Conservation (phyloP, 2,329 filamentous ascomycete species). For the Colletotrichum truncatum region DNA sequence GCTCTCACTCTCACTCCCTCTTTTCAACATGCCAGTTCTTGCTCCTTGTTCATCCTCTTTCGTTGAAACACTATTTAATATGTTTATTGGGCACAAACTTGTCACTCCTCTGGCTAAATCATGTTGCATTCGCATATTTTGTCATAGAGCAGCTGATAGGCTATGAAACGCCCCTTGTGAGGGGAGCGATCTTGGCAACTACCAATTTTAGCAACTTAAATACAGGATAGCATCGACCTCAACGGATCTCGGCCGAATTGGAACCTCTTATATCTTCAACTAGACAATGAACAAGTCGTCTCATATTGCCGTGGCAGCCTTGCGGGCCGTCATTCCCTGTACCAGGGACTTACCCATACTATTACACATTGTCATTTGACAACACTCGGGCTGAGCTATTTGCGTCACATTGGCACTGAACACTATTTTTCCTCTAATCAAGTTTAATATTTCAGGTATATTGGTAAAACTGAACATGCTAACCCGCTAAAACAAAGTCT, state of each 20-base stretch:
- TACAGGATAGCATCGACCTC: neutral
- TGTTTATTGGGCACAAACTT: too few species aligned
- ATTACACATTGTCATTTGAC: too few species aligned
- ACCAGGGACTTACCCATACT: too few species aligned
- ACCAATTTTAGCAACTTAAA: neutral
- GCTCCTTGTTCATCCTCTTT: too few species aligned
- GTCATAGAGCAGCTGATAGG: neutral
- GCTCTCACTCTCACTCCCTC: too few species aligned
- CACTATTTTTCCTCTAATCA: neutral
- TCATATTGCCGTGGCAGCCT: neutral
- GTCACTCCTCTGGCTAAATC: too few species aligned
- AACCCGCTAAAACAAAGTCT: slow-evolving; percentile 1
- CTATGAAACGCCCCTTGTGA: neutral
- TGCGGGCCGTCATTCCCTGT: too few species aligned
- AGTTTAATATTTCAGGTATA: neutral
- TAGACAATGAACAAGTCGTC: neutral
- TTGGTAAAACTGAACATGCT: slow-evolving; percentile 2
- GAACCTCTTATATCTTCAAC: neutral
- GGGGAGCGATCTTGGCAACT: neutral
- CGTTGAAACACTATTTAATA: too few species aligned
- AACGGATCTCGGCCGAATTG: neutral
- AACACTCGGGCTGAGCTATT: too few species aligned
- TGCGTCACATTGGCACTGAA: neutral
- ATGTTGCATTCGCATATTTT: neutral
- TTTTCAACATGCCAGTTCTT: too few species aligned